Conservation (phyloP, 2,329 filamentous ascomycete species). For the Fusarium sp. region DNA sequence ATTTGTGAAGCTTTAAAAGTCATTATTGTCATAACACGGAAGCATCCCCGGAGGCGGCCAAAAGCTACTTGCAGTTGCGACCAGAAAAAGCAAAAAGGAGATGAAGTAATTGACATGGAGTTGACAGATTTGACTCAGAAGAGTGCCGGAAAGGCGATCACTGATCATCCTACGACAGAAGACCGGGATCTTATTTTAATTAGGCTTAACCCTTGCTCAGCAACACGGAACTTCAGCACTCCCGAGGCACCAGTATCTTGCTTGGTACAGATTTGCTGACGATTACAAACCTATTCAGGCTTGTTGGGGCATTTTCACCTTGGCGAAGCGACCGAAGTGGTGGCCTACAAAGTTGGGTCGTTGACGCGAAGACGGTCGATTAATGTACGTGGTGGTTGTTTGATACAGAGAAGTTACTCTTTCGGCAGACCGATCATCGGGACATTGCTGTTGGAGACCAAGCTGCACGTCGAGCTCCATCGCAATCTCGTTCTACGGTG, state of each 20-base stretch:
- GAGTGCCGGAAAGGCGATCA: slow-evolving; percentile 42
- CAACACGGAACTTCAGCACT: slow-evolving; percentile 32
- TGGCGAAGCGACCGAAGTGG: slow-evolving; percentile 34
- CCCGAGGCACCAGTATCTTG: slow-evolving; percentile 30
- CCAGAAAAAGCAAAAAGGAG: slow-evolving; percentile 40
- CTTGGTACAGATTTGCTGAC: slow-evolving; percentile 35
- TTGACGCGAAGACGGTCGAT: slow-evolving; percentile 31
- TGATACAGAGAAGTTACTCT: neutral
- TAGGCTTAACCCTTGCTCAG: slow-evolving; percentile 40
- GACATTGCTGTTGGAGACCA: slow-evolving; percentile 24
- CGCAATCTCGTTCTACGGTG: slow-evolving; percentile 37
- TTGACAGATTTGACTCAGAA: slow-evolving; percentile 48
- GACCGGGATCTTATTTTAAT: slow-evolving; percentile 25
- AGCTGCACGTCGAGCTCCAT: slow-evolving; percentile 34
- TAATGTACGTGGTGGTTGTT: slow-evolving; percentile 22
- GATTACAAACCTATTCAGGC: slow-evolving; percentile 18
- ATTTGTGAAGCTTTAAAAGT: slow-evolving; percentile 6
- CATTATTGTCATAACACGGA: slow-evolving; percentile 11
- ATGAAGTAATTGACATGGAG: slow-evolving; percentile 41
- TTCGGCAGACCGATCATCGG: slow-evolving; percentile 23
- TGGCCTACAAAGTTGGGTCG: slow-evolving; percentile 40
- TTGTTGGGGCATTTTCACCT: slow-evolving; percentile 27
- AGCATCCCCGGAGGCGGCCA: slow-evolving; percentile 23
- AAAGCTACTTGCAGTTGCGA: slow-evolving; percentile 32
- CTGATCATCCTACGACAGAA: slow-evolving; percentile 36